Percentiles rank a stretch among this genome's conserved stretches.
Conservation (phyloP, 2,329 filamentous ascomycete genomes). For the Ascochyta koolunga region DNA sequence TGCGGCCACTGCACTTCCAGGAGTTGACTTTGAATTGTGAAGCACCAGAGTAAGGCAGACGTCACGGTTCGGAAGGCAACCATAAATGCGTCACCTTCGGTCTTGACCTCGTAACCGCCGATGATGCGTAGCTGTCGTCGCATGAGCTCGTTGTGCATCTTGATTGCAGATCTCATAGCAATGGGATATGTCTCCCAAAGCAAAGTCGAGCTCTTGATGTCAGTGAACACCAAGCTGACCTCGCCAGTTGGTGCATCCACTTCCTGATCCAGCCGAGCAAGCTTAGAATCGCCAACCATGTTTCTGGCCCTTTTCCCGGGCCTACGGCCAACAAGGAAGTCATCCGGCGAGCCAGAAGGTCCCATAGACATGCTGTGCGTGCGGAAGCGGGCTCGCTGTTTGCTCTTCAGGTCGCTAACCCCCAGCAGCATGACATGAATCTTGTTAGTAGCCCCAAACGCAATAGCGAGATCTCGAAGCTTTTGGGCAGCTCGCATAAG, state of each 20-base stretch:
- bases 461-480: conserved; percentile 90
- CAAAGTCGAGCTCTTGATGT: conserved; percentile 97
- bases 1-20: conserved; percentile 91
- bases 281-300: conserved; percentile 76
- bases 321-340: conserved; percentile 68
- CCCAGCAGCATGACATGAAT: conserved; percentile 99
- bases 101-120: conserved; percentile 98
- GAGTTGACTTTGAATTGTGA: conserved; percentile 87
- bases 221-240: conserved; percentile 93
- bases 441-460: conserved; percentile 91
- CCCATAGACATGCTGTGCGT: conserved; percentile 87
- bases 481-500: conserved; percentile 96
- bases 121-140: conserved; percentile 89
- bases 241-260: conserved; percentile 91
- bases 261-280: conserved; percentile 85
- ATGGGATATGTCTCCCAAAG: conserved; percentile 95
- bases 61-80: conserved; percentile 97
- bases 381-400: conserved; percentile 75
- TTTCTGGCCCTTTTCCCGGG: conserved; percentile 63
- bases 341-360: conserved; percentile 74
- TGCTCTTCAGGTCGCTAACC: conserved; percentile 85
- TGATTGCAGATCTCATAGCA: conserved; percentile 96
- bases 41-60: conserved; percentile 92
- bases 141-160: conserved; percentile 97
- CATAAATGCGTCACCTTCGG: conserved; percentile 99